These are phyloP conservation scores for Thoreauomyces humboldtii DNA, from an alignment of 192 early-diverging fungal species.

Conservation along the genomic window DNA sequence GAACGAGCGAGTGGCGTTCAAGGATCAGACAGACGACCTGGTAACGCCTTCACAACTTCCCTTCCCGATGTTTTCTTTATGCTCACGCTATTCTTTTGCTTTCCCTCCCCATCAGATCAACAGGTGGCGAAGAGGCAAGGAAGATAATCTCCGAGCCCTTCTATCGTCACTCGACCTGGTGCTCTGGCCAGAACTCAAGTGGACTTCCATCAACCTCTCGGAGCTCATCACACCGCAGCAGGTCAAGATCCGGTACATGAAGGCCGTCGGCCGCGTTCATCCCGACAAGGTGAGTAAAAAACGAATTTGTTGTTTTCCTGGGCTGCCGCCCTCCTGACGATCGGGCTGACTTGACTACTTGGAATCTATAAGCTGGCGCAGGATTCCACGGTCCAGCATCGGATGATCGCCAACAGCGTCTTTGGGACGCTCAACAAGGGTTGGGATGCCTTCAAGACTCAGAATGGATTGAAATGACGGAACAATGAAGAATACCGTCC, in stretches of 20 bases:
- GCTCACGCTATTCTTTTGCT: slow-evolving; percentile 7
- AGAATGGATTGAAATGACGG: slow-evolving; percentile 55
- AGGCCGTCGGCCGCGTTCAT: slow-evolving; percentile 87
- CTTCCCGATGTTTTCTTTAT: slow-evolving; percentile 9
- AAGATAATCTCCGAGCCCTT: slow-evolving; percentile 85
- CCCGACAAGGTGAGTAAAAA: slow-evolving; percentile 75
- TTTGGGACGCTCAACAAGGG: slow-evolving; percentile 90
- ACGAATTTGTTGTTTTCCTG: no score
- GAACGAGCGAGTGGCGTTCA: slow-evolving; percentile 66
- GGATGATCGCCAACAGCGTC: slow-evolving; percentile 82
- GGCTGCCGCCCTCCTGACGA: no score
- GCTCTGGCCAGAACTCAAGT: slow-evolving; percentile 73
- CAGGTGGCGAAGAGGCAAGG: slow-evolving; percentile 83
- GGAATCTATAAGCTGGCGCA: slow-evolving; percentile 46
- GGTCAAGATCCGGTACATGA: slow-evolving; percentile 92
- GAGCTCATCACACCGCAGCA: slow-evolving; percentile 81
- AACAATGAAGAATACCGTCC: no score
- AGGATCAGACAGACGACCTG: slow-evolving; percentile 75
- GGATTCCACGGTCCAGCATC: slow-evolving; percentile 73
- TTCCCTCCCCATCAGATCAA: slow-evolving; percentile 41
- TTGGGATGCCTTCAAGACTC: slow-evolving; percentile 89
- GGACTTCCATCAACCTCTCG: slow-evolving; percentile 74
- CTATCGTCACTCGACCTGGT: slow-evolving; percentile 74
- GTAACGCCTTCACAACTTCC: slow-evolving; percentile 31
- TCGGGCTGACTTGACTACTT: no score